These are phyloP conservation scores for Saprolegnia diclina DNA, from an alignment of 352 stramenopile species.

Conservation along the genomic window DNA sequence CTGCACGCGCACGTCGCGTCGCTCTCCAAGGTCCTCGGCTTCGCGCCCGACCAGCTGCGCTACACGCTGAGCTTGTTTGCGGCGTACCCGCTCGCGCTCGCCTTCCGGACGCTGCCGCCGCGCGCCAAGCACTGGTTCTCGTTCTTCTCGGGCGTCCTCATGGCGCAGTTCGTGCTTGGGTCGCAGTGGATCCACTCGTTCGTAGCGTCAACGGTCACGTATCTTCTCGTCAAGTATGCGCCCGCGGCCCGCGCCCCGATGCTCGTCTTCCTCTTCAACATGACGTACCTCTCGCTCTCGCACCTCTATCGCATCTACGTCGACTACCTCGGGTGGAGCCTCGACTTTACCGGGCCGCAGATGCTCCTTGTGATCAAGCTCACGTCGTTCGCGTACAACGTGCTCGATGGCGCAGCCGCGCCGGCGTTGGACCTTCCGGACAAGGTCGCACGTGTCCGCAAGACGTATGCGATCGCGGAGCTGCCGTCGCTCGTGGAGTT, in stretches of 20 bases:
- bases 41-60: slow-evolving; percentile 58
- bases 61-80: slow-evolving; percentile 88
- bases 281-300: slow-evolving; percentile 87
- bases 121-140: slow-evolving; percentile 87
- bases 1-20: slow-evolving; percentile 43
- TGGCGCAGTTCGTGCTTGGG: slow-evolving; percentile 93
- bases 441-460: slow-evolving; percentile 25
- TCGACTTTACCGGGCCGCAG: slow-evolving; percentile 82
- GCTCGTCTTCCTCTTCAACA: slow-evolving; percentile 90
- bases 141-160: slow-evolving; percentile 87
- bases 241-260: slow-evolving; percentile 51
- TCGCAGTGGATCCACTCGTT: slow-evolving; percentile 93
- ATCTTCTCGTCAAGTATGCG: slow-evolving; percentile 58
- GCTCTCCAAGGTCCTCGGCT: slow-evolving; percentile 34
- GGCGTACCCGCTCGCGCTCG: slow-evolving; percentile 88
- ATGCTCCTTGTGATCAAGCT: slow-evolving; percentile 97
- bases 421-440: background rate
- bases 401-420: slow-evolving; percentile 80
- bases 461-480: slow-evolving; percentile 52
- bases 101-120: slow-evolving; percentile 83
- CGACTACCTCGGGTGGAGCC: slow-evolving; percentile 91
- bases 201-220: slow-evolving; percentile 86
- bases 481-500: slow-evolving; percentile 92
- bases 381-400: slow-evolving; percentile 95
- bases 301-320: slow-evolving; percentile 94